Evolutionary conservation across 768 basidiomycete genomes (phyloP).

Genomic region (Lactifluus pinguis): DNA sequence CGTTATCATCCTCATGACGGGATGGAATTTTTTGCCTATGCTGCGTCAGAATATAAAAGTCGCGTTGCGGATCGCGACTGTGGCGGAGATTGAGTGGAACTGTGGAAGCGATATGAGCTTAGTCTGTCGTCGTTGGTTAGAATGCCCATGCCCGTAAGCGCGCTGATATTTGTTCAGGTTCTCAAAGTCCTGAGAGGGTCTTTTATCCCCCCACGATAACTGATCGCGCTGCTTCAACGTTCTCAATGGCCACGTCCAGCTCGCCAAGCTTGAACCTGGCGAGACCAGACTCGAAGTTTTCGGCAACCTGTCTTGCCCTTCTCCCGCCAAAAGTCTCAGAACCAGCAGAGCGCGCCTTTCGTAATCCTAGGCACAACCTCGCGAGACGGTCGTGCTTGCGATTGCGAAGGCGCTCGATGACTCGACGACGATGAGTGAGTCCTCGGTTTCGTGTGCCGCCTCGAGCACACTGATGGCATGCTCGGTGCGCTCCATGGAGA

Average conservation of each 20-base stretch:
- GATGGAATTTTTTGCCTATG: constrained; percentile 43
- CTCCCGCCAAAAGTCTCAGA: constrained; percentile 54
- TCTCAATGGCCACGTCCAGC: constrained; percentile 49
- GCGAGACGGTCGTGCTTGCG: constrained; percentile 73
- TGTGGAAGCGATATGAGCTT: constrained; percentile 67
- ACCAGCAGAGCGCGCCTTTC: constrained; percentile 55
- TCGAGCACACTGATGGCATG: constrained; percentile 71
- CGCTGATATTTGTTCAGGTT: constrained; percentile 75
- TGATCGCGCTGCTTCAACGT: constrained; percentile 51
- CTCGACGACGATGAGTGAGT: too few relatives aligned
- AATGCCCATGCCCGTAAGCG: constrained; percentile 84
- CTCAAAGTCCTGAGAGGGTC: constrained; percentile 68
- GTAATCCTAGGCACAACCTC: constrained; percentile 62
- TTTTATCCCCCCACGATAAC: constrained; percentile 26
- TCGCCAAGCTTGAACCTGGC: too few relatives aligned
- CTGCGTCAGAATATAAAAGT: constrained; percentile 64
- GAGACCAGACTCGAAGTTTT: too few relatives aligned
- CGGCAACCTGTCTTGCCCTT: constrained; percentile 28
- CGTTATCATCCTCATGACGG: not conserved
- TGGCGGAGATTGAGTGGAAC: constrained; percentile 61
- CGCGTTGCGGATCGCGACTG: constrained; percentile 56
- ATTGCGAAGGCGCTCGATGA: constrained; percentile 74
- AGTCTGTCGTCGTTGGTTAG: constrained; percentile 69
- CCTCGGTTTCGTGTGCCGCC: constrained; percentile 74
- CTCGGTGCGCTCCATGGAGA: constrained; percentile 47